Base-by-base conservation (phyloP, 345 rosid species). In the Anacardium occidentale region DNA sequence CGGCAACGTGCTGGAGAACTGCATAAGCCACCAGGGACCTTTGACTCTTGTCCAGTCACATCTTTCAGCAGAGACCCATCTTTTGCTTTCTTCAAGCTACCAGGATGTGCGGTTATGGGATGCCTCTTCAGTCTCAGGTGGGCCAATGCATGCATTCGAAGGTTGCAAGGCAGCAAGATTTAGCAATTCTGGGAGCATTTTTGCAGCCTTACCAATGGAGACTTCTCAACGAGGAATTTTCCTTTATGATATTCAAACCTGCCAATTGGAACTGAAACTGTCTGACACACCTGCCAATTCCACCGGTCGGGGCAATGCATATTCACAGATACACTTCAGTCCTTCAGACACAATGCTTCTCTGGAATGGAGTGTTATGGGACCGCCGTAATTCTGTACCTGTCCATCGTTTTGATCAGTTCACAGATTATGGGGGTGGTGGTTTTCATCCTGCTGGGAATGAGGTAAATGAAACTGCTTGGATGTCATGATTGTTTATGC, bases 331-430 rank as follows among this genome's bases (percentile, higher is more conserved):
- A 70, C 97, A 95, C 83, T 92, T 95, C 61, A 95, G 87, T 75
- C 99, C 98, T 70, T 88, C 87, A 10, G 97, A 92, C 71, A 70
- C 86, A 32, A 80, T 89, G 91, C 81, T 95, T 75, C 88, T 95
- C 42, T 95, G 99, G 98, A 92, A 91, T 81, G 99, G 99, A 40
- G 82, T 86, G 53, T 76, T 95, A 57, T 95, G 98, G 98, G 99
- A 92, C 59, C 81, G 80, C 45, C 87, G 99, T 66, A 79, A 56
- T 69, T 81, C 90, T 63, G 87, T 76, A 14, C 83, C 84, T 45
- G 80, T 89, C 48, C 82, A 79, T 64, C 92, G 93, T 34, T 92
- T 95, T 74, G 99, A 95, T 79, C 98, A 92, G 74, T 92, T 91
- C 74, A 82, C 96, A 0, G 98, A 95, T 83, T 88, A 91, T 80